These are phyloP conservation scores for Sodiomyces alkalinus DNA, from an alignment of 2,329 filamentous ascomycete species.

Conservation along the genomic window DNA sequence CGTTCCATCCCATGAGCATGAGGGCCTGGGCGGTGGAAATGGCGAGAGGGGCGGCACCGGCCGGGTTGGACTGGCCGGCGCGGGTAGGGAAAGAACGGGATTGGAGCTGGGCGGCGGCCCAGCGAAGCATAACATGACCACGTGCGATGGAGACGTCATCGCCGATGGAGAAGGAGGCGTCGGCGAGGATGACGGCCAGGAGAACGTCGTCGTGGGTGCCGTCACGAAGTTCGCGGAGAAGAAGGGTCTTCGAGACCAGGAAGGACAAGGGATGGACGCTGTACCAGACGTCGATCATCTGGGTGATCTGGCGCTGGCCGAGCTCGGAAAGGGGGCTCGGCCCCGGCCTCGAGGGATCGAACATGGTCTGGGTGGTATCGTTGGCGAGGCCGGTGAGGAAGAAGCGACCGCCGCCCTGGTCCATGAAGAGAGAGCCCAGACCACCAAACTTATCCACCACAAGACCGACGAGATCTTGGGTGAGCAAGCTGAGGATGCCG, in stretches of 20 bases:
- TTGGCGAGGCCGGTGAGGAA: conserved; percentile 13
- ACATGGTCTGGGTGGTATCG: conserved; percentile 16
- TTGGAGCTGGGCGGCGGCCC: conserved; percentile 18
- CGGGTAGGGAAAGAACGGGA: conserved; percentile 11
- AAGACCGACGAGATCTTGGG: conserved; percentile 16
- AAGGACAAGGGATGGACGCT: conserved; percentile 22
- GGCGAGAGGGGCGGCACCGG: conserved; percentile 15
- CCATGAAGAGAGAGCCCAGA: conserved; percentile 14
- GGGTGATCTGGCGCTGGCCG: conserved; percentile 16
- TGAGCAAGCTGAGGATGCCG: conserved; percentile 14
- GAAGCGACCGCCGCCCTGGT: conserved; percentile 12
- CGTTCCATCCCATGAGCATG: conserved; percentile 21
- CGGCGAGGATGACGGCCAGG: conserved; percentile 22
- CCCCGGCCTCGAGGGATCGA: conserved; percentile 11
- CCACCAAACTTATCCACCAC: conserved; percentile 15
- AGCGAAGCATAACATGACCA: conserved; percentile 17
- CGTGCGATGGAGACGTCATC: conserved; percentile 13
- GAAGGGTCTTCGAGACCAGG: conserved; percentile 23
- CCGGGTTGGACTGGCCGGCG: conserved; percentile 8
- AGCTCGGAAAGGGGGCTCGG: conserved; percentile 15
- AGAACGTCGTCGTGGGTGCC: conserved; percentile 22
- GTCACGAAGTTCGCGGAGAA: conserved; percentile 21
- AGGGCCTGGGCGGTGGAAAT: conserved; percentile 18
- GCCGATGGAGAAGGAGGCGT: conserved; percentile 19
- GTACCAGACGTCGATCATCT: conserved; percentile 26